Percentiles rank a stretch among this genome's conserved stretches.
Conservation (phyloP, 148 eudicot genomes). For the Silene uniflora region DNA sequence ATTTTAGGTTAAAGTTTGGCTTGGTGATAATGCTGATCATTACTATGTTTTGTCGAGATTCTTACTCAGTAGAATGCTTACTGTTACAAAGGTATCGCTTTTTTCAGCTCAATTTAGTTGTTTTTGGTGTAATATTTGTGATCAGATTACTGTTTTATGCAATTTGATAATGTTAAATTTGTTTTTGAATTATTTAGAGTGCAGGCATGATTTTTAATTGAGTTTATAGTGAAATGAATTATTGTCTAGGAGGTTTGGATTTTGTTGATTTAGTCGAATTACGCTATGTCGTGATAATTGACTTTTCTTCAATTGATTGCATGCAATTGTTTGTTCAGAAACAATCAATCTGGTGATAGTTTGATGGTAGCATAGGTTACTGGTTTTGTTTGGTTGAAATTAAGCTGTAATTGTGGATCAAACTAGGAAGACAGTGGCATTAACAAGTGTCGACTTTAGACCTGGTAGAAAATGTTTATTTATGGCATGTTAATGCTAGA, state of each 20-base stretch:
- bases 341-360: too few species aligned
- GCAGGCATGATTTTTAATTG: constrained; percentile 1
- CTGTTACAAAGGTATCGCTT: constrained; percentile 75
- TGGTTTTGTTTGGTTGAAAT: too few species aligned
- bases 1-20: constrained; percentile 88
- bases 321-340: too few species aligned
- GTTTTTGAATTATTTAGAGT: not conserved
- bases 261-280: not conserved
- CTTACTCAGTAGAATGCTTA: constrained; percentile 93
- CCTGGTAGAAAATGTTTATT: too few species aligned
- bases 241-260: not conserved
- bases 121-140: not conserved
- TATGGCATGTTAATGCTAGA: too few species aligned
- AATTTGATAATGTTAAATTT: not conserved
- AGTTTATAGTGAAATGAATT: not conserved
- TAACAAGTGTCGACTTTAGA: too few species aligned
- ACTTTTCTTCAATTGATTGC: too few species aligned
- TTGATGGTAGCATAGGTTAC: too few species aligned
- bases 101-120: not conserved
- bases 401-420: not conserved
- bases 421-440: not conserved
- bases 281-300: not conserved
- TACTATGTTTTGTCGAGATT: constrained; percentile 94
- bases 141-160: not conserved
- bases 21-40: constrained; percentile 97